Evolutionary conservation across 1,284 basidiomycete species (phyloP).

Genomic region (Cutaneotrichosporon sp.): DNA sequence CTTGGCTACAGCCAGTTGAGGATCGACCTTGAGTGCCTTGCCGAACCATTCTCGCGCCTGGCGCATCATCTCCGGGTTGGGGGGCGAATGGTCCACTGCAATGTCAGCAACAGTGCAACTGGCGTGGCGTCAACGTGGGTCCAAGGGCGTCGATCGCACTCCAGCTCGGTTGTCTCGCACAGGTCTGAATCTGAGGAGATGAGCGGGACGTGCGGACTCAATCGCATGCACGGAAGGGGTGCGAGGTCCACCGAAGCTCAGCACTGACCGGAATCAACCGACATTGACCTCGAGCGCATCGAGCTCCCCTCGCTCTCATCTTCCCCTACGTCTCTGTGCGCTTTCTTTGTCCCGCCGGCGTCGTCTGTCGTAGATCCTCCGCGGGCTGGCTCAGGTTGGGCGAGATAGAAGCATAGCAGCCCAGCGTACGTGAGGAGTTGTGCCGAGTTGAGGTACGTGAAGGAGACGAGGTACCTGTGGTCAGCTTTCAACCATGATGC

Average conservation of each 20-base stretch:
- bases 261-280: constrained; percentile 8
- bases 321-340: background rate
- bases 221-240: no score
- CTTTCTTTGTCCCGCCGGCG: background rate
- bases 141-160: background rate
- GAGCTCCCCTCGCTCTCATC: background rate
- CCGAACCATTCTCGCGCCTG: constrained; percentile 39
- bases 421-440: constrained; percentile 78
- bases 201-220: no score
- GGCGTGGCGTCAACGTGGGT: background rate
- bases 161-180: background rate
- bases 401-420: constrained; percentile 62
- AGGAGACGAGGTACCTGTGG: constrained; percentile 73
- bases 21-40: constrained; percentile 38
- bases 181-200: background rate
- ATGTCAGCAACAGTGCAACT: background rate
- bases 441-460: constrained; percentile 78
- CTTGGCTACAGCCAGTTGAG: constrained; percentile 31
- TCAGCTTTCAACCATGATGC: constrained; percentile 2
- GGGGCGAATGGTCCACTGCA: constrained; percentile 1
- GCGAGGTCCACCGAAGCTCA: background rate
- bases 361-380: constrained; percentile 1
- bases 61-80: constrained; percentile 23
- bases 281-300: constrained; percentile 3
- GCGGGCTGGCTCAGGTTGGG: constrained; percentile 40